Conservation (phyloP, 306 rosid genomes). For the Chamaecrista fasciculata region DNA sequence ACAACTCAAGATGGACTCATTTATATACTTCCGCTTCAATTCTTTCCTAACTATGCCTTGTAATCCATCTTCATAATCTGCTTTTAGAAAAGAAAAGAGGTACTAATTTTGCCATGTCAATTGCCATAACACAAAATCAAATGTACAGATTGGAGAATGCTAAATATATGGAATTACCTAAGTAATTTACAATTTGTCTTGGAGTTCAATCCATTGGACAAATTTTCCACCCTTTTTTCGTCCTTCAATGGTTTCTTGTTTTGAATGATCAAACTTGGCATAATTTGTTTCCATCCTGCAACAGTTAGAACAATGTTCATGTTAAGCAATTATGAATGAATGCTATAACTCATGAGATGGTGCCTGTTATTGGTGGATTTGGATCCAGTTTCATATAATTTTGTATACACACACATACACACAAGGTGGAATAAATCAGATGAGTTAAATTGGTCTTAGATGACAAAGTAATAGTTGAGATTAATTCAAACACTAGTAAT, state of each 20-base stretch:
- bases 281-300: constrained; percentile 33
- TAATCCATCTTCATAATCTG: no score
- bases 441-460: no score
- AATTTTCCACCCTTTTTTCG: background rate
- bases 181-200: constrained; percentile 12
- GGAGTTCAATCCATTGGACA: background rate
- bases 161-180: constrained; percentile 3
- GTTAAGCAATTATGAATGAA: background rate
- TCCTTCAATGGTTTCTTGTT: background rate
- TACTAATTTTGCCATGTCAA: background rate
- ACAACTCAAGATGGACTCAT: no score
- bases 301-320: background rate
- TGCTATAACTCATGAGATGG: background rate
- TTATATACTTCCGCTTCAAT: no score
- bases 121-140: background rate
- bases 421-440: no score
- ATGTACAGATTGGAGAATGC: constrained; percentile 7
- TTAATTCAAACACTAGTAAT: no score
- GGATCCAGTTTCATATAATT: background rate
- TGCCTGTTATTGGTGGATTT: background rate
- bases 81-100: no score
- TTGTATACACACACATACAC: no score
- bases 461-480: no score
- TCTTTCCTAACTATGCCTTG: no score
- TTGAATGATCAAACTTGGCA: constrained; percentile 16